Conservation (phyloP, 169 alveolate species). For the Cryptosporidium sp. region DNA sequence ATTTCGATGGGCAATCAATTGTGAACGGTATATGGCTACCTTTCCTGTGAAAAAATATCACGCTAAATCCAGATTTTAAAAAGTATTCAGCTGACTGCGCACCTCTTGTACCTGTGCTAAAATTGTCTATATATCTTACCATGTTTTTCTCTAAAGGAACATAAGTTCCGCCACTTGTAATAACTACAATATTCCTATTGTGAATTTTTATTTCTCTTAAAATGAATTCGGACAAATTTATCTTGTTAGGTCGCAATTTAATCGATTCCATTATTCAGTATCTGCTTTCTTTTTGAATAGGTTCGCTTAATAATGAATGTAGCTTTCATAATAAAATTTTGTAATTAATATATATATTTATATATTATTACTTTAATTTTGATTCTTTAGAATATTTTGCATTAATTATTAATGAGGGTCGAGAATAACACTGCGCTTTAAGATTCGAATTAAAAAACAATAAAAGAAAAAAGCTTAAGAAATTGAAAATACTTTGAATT, state of each 20-base stretch:
- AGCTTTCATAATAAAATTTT: neutral
- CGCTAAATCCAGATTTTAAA: constrained; percentile 80
- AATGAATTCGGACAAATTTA: neutral
- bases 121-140: constrained; percentile 88
- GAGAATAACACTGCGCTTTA: neutral
- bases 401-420: neutral
- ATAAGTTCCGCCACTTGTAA: constrained; percentile 92
- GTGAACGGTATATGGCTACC: constrained; percentile 80
- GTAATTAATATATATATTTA: no score
- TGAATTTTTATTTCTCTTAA: constrained; percentile 7
- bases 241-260: neutral
- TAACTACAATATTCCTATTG: constrained; percentile 77
- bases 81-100: constrained; percentile 87
- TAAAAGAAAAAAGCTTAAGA: neutral
- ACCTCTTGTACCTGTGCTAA: constrained; percentile 91
- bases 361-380: no score
- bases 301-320: neutral
- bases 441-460: neutral
- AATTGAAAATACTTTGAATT: neutral
- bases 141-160: constrained; percentile 89
- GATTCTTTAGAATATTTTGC: neutral
- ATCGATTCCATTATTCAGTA: neutral
- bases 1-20: constrained; percentile 53
- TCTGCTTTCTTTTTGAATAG: neutral
- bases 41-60: constrained; percentile 81